These are phyloP conservation scores for Oryza longistaminata DNA, from an alignment of 176 grass and related monocot species.

Conservation along the genomic window DNA sequence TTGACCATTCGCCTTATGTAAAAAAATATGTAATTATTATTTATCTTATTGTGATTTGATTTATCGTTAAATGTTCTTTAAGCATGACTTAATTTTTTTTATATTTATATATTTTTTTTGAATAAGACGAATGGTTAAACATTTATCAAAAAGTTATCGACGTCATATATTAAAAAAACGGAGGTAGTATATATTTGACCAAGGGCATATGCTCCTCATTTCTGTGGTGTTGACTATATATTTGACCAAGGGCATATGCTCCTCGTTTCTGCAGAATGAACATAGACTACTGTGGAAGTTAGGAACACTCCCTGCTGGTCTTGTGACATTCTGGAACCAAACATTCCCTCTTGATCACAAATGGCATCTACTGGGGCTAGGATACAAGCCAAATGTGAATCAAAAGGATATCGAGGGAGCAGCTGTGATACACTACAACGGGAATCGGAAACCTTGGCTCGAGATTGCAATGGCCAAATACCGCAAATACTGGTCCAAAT, in stretches of 20 bases:
- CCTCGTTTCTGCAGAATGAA: constrained; percentile 54
- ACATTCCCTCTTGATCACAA: constrained; percentile 59
- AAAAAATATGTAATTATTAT: too few species aligned
- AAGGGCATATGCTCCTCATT: too few species aligned
- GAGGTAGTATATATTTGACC: too few species aligned
- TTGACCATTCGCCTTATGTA: too few species aligned
- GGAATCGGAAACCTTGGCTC: constrained; percentile 88
- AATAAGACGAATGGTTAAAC: too few species aligned
- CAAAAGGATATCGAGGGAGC: constrained; percentile 55
- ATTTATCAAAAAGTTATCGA: too few species aligned
- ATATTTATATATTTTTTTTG: too few species aligned
- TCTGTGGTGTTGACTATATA: neutral
- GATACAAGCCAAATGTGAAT: constrained; percentile 65
- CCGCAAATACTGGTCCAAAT: constrained; percentile 72
- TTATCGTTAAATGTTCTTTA: too few species aligned
- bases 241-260: neutral
- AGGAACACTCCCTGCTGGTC: constrained; percentile 69
- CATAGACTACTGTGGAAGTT: constrained; percentile 68
- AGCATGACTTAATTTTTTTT: too few species aligned
- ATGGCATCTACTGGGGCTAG: constrained; percentile 80
- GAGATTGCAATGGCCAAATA: constrained; percentile 69
- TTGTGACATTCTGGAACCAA: constrained; percentile 75
- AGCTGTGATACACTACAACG: constrained; percentile 79
- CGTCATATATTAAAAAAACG: too few species aligned
- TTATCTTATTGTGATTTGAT: too few species aligned